phyloP scores from a whole-genome alignment of 2,329 filamentous ascomycete species.

The Pseudogymnoascus sp. region DNA sequence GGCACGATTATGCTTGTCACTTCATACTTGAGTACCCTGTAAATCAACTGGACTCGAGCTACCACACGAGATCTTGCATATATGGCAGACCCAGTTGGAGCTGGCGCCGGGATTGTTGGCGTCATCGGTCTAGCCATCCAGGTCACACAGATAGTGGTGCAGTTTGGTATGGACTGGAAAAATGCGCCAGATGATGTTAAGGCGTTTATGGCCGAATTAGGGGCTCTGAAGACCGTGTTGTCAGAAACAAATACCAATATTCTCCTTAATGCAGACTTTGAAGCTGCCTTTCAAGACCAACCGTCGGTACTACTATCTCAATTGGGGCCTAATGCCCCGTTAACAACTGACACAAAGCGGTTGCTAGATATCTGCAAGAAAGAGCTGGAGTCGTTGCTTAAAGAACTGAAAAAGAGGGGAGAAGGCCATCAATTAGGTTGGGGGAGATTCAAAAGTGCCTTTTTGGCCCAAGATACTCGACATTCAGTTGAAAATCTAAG shows the following conservation, averaged over 20 bases:
- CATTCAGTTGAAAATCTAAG: constrained; percentile 15
- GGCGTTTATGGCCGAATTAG: constrained; percentile 15
- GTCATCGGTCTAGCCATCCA: constrained; percentile 17
- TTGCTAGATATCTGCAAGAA: constrained; percentile 8
- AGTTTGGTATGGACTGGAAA: constrained; percentile 18
- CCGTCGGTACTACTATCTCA: constrained; percentile 17
- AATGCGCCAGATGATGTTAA: constrained; percentile 17
- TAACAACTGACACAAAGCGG: constrained; percentile 10
- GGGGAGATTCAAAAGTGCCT: constrained; percentile 14
- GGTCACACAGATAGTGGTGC: constrained; percentile 15
- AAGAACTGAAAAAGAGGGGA: constrained; percentile 12
- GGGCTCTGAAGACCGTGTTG: constrained; percentile 15
- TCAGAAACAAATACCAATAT: constrained; percentile 15
- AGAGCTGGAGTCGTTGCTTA: constrained; percentile 10
- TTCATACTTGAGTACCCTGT: background rate
- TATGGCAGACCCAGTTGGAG: constrained; percentile 17
- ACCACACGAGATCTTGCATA: background rate
- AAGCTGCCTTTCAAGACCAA: constrained; percentile 17
- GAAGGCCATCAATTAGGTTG: constrained; percentile 14
- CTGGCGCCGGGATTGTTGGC: constrained; percentile 15
- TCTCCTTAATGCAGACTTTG: constrained; percentile 18
- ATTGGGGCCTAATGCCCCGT: constrained; percentile 9
- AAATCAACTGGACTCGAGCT: background rate
- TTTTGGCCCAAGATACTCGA: constrained; percentile 12
- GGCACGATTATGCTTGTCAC: background rate